Evolutionary conservation across 176 grass and related monocot species (phyloP).

Genomic region (Oryza meyeriana): DNA sequence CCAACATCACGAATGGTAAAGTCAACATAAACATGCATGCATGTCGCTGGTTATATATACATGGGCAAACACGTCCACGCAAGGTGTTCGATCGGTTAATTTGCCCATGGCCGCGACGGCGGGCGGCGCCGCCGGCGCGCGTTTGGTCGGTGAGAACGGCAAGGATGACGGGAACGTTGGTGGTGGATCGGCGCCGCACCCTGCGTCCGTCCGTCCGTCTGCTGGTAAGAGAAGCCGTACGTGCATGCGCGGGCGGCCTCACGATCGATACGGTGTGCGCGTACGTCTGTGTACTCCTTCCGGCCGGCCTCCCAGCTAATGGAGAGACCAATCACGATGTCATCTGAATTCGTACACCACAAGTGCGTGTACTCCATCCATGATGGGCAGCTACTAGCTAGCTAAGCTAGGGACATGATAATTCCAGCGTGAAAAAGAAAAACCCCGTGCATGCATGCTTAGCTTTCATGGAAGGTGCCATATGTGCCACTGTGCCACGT

Average conservation of each 20-base stretch:
- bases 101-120: neutral
- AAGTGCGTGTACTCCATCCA: neutral
- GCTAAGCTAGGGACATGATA: neutral
- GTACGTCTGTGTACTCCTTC: too few relatives aligned
- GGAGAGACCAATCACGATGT: neutral
- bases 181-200: neutral
- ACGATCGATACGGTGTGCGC: neutral
- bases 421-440: neutral
- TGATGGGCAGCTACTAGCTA: neutral
- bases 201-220: neutral
- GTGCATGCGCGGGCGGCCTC: too few relatives aligned
- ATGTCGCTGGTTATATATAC: neutral
- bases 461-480: neutral
- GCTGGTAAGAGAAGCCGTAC: neutral
- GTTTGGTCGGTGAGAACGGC: too few relatives aligned
- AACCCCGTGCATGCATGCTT: neutral
- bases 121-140: too few relatives aligned
- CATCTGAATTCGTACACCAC: neutral
- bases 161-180: neutral
- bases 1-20: neutral
- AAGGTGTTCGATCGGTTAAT: too few relatives aligned
- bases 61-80: neutral
- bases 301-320: neutral
- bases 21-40: too few relatives aligned
- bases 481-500: neutral